phyloP scores from a whole-genome alignment of 495 filamentous ascomycete species.

The Jackrogersella multiformis region DNA sequence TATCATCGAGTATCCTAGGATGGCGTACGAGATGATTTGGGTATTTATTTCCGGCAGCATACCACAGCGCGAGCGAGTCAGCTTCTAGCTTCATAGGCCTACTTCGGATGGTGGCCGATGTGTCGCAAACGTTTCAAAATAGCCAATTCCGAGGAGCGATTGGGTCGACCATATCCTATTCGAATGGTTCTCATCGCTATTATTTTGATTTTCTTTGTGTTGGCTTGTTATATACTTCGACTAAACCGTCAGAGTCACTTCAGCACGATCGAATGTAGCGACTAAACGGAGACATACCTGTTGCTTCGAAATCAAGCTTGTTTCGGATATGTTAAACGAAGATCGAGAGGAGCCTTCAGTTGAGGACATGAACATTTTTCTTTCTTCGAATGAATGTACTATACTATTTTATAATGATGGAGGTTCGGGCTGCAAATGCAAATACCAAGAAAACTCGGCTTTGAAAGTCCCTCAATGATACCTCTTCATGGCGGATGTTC shows the following conservation, averaged over 20 bases:
- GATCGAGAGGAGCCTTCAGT: constrained; percentile 12
- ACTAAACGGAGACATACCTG: constrained; percentile 13
- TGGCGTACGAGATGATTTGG: constrained; percentile 42
- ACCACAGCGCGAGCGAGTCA: constrained; percentile 18
- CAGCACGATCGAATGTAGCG: background rate
- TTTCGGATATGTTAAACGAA: constrained; percentile 10
- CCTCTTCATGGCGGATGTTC: constrained; percentile 19
- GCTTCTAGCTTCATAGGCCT: constrained; percentile 21
- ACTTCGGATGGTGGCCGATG: constrained; percentile 25
- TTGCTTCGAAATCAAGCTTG: constrained; percentile 9
- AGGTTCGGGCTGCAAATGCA: constrained; percentile 19
- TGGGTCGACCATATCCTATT: background rate
- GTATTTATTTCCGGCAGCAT: constrained; percentile 40
- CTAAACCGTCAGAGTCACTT: background rate
- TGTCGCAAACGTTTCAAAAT: constrained; percentile 8
- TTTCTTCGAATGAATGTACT: constrained; percentile 43
- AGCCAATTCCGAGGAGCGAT: constrained; percentile 8
- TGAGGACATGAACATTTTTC: constrained; percentile 23
- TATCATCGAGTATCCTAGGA: constrained; percentile 19
- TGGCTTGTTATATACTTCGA: constrained; percentile 24
- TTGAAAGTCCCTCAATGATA: constrained; percentile 9
- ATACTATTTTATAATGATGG: constrained; percentile 44
- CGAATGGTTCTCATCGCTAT: background rate
- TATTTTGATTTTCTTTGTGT: background rate
- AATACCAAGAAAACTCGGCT: constrained; percentile 14